Percentiles rank a stretch among this genome's conserved stretches.
Evolutionary conservation across 495 filamentous ascomycete species (phyloP).

Genomic region (Penicillium steckii): DNA sequence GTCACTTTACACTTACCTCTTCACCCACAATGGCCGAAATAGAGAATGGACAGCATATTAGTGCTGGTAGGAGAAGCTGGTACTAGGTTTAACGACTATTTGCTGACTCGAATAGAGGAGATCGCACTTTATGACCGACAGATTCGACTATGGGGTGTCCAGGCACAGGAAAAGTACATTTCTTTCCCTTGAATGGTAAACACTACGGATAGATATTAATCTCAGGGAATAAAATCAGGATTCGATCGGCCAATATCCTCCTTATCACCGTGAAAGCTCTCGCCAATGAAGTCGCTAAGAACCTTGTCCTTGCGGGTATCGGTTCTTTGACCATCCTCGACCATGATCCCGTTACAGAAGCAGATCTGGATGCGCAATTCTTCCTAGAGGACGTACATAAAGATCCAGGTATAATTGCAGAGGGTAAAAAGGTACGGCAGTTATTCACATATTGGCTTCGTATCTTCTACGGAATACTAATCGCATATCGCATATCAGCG

Average conservation of each 20-base stretch:
- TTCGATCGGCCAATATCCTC: constrained; percentile 83
- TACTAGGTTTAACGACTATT: neutral
- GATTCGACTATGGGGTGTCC: constrained; percentile 96
- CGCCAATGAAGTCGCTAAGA: constrained; percentile 95
- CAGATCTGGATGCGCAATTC: constrained; percentile 87
- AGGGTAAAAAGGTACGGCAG: constrained; percentile 66
- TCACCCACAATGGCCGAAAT: constrained; percentile 31
- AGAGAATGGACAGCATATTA: constrained; percentile 45
- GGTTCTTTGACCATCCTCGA: constrained; percentile 89
- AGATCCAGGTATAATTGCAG: constrained; percentile 34
- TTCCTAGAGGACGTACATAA: constrained; percentile 67
- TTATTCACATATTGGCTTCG: neutral
- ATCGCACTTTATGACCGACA: constrained; percentile 98
- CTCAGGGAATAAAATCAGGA: constrained; percentile 10
- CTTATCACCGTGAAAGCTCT: constrained; percentile 85
- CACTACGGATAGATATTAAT: neutral
- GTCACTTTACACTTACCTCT: neutral
- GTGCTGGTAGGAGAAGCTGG: constrained; percentile 41
- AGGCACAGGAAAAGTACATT: constrained; percentile 76
- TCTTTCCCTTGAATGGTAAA: neutral
- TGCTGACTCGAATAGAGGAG: constrained; percentile 61
- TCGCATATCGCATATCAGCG: constrained; percentile 47
- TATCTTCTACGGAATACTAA: neutral
- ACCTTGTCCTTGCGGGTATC: constrained; percentile 93
- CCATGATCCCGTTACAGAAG: constrained; percentile 69